Evolutionary conservation across 208 protist genomes (phyloP).

Genomic region (Phytomonas serpens): DNA sequence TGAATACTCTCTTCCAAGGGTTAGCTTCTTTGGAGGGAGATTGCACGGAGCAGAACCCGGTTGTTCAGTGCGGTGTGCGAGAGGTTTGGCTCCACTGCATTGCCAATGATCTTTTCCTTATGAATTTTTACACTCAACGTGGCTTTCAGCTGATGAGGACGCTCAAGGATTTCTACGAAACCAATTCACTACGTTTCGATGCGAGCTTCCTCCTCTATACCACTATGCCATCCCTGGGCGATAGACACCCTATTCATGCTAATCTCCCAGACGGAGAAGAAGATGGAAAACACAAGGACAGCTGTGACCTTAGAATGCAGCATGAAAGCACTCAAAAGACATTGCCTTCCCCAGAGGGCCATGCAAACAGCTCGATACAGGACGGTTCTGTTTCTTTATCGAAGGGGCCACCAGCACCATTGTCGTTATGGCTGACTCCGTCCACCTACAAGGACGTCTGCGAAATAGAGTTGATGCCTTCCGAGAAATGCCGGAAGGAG

Average conservation of each 20-base stretch:
- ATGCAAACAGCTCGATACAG: not conserved
- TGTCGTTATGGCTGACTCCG: not conserved
- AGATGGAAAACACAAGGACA: not conserved
- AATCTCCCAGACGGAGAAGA: not conserved
- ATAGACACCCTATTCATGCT: not conserved
- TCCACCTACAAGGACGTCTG: not conserved
- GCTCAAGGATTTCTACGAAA: slow-evolving; percentile 40
- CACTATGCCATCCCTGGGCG: not conserved
- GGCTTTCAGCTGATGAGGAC: slow-evolving; percentile 35
- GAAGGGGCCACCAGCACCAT: not conserved
- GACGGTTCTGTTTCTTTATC: not conserved
- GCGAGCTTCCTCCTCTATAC: not conserved
- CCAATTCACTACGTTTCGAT: not conserved
- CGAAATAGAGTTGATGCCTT: not conserved
- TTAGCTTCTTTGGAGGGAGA: slow-evolving; percentile 11
- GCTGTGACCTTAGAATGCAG: not conserved
- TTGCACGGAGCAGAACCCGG: slow-evolving; percentile 12
- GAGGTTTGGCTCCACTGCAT: slow-evolving; percentile 82
- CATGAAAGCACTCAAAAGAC: not conserved
- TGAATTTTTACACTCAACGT: slow-evolving; percentile 40
- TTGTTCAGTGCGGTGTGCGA: slow-evolving; percentile 33
- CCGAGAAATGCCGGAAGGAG: not conserved
- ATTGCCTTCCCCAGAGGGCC: not conserved
- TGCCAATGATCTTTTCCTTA: slow-evolving; percentile 24
- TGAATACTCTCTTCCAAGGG: not conserved